phyloP scores from a whole-genome alignment of 2,329 filamentous ascomycete species.

The Alternaria arborescens region DNA sequence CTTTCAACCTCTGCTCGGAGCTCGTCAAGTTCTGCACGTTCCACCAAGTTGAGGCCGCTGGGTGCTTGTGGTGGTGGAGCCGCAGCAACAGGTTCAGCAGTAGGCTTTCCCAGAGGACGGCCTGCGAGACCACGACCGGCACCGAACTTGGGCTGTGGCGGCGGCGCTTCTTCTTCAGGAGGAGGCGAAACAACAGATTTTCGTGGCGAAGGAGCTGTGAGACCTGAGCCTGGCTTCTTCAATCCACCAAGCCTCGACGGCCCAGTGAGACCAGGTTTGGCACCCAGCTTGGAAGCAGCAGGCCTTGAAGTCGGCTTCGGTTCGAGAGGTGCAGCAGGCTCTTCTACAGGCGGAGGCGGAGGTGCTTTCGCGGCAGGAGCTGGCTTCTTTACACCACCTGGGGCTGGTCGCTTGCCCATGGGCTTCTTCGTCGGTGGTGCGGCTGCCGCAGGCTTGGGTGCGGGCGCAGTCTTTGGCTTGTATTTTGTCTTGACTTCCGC shows the following conservation, averaged over 20 bases:
- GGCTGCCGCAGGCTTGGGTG: conserved; percentile 63
- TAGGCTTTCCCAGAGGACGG: conserved; percentile 84
- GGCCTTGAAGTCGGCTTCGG: conserved; percentile 67
- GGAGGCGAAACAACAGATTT: conserved; percentile 58
- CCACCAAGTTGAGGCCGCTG: conserved; percentile 76
- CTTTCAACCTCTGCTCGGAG: conserved; percentile 84
- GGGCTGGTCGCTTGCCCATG: conserved; percentile 61
- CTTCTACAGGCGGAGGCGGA: conserved; percentile 52
- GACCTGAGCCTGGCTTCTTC: conserved; percentile 52
- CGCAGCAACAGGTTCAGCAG: conserved; percentile 68
- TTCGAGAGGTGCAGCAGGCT: conserved; percentile 63
- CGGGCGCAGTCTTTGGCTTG: conserved; percentile 81
- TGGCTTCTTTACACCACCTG: conserved; percentile 62
- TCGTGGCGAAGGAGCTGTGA: conserved; percentile 51
- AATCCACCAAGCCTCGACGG: conserved; percentile 52
- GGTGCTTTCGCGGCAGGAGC: conserved; percentile 52
- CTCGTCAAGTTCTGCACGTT: conserved; percentile 91
- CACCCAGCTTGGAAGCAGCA: conserved; percentile 50
- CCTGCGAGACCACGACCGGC: conserved; percentile 78
- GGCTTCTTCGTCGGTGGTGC: conserved; percentile 55
- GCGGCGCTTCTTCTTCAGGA: conserved; percentile 54
- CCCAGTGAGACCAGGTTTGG: conserved; percentile 50
- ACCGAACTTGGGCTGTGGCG: conserved; percentile 68
- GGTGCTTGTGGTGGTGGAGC: conserved; percentile 58
- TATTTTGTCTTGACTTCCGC: conserved; percentile 89